phyloP scores from a whole-genome alignment of 768 basidiomycete species.

The Auricularia sp. region DNA sequence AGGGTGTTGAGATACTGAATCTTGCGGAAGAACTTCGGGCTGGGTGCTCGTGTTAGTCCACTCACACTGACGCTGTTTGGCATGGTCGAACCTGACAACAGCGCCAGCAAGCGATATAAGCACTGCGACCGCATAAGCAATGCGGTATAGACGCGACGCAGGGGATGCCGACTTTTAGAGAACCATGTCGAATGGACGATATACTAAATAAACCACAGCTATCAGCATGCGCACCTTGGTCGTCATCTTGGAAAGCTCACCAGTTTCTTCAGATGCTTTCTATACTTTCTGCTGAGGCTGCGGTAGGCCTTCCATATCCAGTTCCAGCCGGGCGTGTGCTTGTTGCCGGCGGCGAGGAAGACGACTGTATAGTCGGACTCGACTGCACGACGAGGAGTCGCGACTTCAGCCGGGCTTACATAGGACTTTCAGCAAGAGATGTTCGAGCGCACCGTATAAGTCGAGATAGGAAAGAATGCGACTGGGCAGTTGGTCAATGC shows the following conservation, averaged over 20 bases:
- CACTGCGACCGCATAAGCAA: conserved; percentile 39
- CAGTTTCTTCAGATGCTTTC: conserved; percentile 79
- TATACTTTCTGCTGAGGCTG: conserved; percentile 68
- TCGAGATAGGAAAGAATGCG: conserved; percentile 72
- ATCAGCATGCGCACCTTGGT: background rate
- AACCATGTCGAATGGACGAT: conserved; percentile 85
- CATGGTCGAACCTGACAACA: conserved; percentile 58
- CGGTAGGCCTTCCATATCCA: conserved; percentile 91
- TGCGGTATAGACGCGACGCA: background rate
- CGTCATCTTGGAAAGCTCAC: conserved; percentile 24
- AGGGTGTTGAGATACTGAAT: conserved; percentile 66
- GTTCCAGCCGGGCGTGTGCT: conserved; percentile 69
- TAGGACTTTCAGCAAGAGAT: background rate
- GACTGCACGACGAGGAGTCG: conserved; percentile 35
- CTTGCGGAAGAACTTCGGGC: conserved; percentile 87
- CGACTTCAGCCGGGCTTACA: no score
- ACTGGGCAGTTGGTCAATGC: conserved; percentile 24
- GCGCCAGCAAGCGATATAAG: conserved; percentile 81
- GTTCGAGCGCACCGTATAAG: conserved; percentile 51
- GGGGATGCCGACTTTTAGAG: conserved; percentile 56
- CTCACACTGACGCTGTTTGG: background rate
- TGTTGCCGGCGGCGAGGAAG: conserved; percentile 74
- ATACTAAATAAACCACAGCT: conserved; percentile 36
- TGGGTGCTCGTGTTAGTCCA: conserved; percentile 16
- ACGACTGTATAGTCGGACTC: conserved; percentile 84